Percentiles rank a stretch among this genome's conserved stretches.
phyloP scores from a whole-genome alignment of 345 rosid species.

The Syzygium jambos region DNA sequence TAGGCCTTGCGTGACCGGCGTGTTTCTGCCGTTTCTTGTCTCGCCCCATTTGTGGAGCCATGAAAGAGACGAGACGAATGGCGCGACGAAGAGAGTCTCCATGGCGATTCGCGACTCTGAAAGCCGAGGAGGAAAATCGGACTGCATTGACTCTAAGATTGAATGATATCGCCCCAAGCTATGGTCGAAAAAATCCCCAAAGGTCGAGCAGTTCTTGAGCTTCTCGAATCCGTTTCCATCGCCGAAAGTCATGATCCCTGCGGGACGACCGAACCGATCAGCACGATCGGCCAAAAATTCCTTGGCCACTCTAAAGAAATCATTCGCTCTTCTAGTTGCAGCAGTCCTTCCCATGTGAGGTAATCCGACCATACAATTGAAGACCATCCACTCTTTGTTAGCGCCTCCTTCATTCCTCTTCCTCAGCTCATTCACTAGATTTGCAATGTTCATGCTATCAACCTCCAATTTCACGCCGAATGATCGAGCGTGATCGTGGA shows the following conservation, averaged over 20 bases:
- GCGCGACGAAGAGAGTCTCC: slow-evolving; percentile 36
- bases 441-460: slow-evolving; percentile 22
- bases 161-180: slow-evolving; percentile 20
- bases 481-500: slow-evolving; percentile 14
- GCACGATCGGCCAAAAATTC: not conserved
- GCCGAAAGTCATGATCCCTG: slow-evolving; percentile 23
- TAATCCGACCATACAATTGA: slow-evolving; percentile 38
- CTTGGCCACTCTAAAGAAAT: slow-evolving; percentile 22
- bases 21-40: not conserved
- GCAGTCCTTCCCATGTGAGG: slow-evolving; percentile 36
- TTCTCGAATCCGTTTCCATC: slow-evolving; percentile 21
- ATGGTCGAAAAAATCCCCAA: slow-evolving; percentile 26
- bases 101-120: slow-evolving; percentile 32
- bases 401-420: slow-evolving; percentile 3
- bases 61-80: slow-evolving; percentile 18
- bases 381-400: slow-evolving; percentile 24
- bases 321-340: slow-evolving; percentile 15
- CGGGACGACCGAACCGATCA: not conserved
- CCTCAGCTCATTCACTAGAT: slow-evolving; percentile 17
- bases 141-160: slow-evolving; percentile 27
- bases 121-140: slow-evolving; percentile 13
- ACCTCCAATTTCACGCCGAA: slow-evolving; percentile 18
- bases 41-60: slow-evolving; percentile 37
- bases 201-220: not conserved
- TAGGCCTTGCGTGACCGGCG: not conserved